A percentile compares a stretch with the other conserved stretches of the same genome.
Evolutionary conservation across 2,329 filamentous ascomycete genomes (phyloP).

Genomic region (Didymella pinodella): DNA sequence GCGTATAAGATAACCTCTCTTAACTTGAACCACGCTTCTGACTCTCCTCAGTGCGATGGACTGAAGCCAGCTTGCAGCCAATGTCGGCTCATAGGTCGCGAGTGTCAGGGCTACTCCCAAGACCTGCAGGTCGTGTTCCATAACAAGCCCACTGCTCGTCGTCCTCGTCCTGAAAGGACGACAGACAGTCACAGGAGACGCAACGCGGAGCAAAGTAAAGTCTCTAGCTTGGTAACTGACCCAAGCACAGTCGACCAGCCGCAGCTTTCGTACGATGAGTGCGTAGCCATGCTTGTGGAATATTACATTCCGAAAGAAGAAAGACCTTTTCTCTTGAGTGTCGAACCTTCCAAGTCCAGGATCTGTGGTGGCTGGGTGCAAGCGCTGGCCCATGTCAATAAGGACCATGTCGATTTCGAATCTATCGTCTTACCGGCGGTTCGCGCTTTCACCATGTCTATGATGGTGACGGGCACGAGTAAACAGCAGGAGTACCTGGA

Average conservation of each 20-base stretch:
- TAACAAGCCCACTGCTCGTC: slow-evolving; percentile 2
- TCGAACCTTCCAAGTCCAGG: slow-evolving; percentile 14
- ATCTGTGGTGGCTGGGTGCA: slow-evolving; percentile 17
- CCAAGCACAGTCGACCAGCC: neutral
- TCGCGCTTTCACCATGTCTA: slow-evolving; percentile 10
- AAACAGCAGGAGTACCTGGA: slow-evolving; percentile 7
- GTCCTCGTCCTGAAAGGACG: neutral
- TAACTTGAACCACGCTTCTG: neutral
- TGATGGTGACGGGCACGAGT: slow-evolving; percentile 3
- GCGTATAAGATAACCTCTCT: neutral
- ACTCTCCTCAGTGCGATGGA: slow-evolving; percentile 9
- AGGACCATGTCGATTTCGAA: slow-evolving; percentile 2
- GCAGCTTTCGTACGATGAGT: slow-evolving; percentile 7
- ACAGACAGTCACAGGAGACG: neutral
- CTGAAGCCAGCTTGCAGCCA: slow-evolving; percentile 7
- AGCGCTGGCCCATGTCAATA: slow-evolving; percentile 14
- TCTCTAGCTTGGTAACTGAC: neutral
- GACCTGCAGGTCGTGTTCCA: slow-evolving; percentile 8
- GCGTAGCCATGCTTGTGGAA: slow-evolving; percentile 9
- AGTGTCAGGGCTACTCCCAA: slow-evolving; percentile 8
- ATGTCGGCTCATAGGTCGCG: slow-evolving; percentile 6
- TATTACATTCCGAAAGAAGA: slow-evolving; percentile 15
- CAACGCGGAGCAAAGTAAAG: neutral
- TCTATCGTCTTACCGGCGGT: slow-evolving; percentile 6
- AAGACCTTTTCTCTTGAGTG: slow-evolving; percentile 6